Percentiles rank a stretch among this genome's conserved stretches.
Conservation (phyloP, 495 filamentous ascomycete species). For the Penicillium argentinense region DNA sequence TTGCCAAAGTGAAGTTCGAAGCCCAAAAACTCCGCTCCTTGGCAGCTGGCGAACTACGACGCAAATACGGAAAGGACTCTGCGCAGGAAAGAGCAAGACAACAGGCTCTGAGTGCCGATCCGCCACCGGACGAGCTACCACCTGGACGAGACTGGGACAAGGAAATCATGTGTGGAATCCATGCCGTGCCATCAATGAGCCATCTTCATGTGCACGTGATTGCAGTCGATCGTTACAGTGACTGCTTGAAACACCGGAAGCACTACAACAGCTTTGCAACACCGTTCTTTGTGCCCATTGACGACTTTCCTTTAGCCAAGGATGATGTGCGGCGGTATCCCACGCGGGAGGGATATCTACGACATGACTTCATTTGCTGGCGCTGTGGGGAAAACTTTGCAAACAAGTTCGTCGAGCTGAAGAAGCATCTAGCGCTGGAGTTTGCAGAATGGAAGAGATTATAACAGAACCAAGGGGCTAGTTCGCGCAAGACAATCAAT, state of each 20-base stretch:
- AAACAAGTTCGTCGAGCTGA: conserved; percentile 69
- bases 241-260: conserved; percentile 71
- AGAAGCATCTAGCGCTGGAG: conserved; percentile 77
- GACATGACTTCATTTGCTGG: conserved; percentile 75
- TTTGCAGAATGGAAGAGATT: conserved; percentile 78
- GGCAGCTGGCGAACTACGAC: conserved; percentile 73
- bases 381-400: conserved; percentile 75
- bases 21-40: conserved; percentile 58
- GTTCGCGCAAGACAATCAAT: conserved; percentile 5
- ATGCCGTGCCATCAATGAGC: conserved; percentile 87
- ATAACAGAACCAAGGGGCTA: conserved; percentile 37
- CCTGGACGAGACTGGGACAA: conserved; percentile 71
- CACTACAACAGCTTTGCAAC: conserved; percentile 94
- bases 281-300: conserved; percentile 79
- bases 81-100: conserved; percentile 56
- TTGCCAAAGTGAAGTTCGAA: conserved; percentile 61
- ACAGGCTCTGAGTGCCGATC: conserved; percentile 50
- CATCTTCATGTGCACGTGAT: conserved; percentile 92
- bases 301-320: conserved; percentile 70
- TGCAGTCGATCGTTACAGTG: conserved; percentile 67
- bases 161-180: conserved; percentile 78
- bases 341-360: conserved; percentile 54
- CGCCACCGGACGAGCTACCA: conserved; percentile 54
- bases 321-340: conserved; percentile 61
- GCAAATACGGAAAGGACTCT: conserved; percentile 65